Evolutionary conservation across 768 basidiomycete genomes (phyloP), one percentile per base, ranked within the genome.

Genomic region (Hemileccinum rubropunctum): DNA sequence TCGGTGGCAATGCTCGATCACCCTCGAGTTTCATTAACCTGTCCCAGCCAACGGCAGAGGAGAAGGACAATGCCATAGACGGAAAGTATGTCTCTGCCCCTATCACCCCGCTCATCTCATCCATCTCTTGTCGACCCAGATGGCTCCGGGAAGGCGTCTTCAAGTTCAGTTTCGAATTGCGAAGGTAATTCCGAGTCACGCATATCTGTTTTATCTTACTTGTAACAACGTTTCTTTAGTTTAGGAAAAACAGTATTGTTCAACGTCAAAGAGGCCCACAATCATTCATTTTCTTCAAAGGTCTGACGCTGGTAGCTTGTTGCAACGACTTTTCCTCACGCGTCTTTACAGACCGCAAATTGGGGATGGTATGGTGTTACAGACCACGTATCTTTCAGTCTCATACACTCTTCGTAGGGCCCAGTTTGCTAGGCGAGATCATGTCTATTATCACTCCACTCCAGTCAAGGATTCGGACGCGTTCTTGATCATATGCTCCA

Each of bases 81-180:
- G 83, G 84, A 59, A 83, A 78, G 86, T 75, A 56, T 38, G 72
- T 45, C 32, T 43, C 20, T 39, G n/a, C 9, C 21, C 17, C 32
- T 20, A 5, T 33, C 1, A 12, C 38, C 34, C n/a, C 18, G 8
- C 27, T 33, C 32, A 17, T 28, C 38, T 40, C 15, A n/a, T 11
- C 9, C 44, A 44, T 32, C 42, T 45, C 17, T n/a, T 12, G 26
- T 47, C 32, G 3, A 8, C 28, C 5, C 50, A 91, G 87, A 71
- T 94, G 91, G 91, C 68, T 78, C n/a, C 80, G 91, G 14, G 86
- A 91, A 50, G 91, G 91, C 1, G 70, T 86, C n/a, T 93, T 81
- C 71, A 90, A 84, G 60, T 94, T 93, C 65, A 82, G 78, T 52
- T 92, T 94, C 58, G 91, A 92, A 61, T 72, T 93, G 57, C 79